A percentile compares a stretch with the other conserved stretches of the same genome.
Conservation (phyloP, 225 moss, liverwort and hornwort genomes). For the Climacium dendroides region DNA sequence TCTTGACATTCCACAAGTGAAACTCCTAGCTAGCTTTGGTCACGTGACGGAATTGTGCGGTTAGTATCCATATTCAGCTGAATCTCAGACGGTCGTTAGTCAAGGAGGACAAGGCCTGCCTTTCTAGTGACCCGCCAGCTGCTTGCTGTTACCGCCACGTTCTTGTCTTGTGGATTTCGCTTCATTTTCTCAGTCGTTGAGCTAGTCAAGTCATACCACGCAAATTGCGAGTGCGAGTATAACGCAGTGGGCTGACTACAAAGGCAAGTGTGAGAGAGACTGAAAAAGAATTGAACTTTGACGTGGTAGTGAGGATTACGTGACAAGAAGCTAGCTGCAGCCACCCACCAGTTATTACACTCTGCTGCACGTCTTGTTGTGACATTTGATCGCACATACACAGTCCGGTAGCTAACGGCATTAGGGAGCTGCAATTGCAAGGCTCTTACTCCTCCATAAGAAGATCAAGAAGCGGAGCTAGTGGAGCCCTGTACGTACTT, state of each 20-base stretch:
- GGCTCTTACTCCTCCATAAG: background rate
- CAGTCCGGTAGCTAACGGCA: background rate
- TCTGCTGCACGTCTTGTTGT: background rate
- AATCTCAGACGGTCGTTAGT: background rate
- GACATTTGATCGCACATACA: conserved; percentile 7
- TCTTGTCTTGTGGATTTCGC: background rate
- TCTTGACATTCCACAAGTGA: background rate
- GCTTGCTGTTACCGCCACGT: background rate
- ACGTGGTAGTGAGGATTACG: background rate
- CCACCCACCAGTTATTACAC: background rate
- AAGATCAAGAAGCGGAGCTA: background rate
- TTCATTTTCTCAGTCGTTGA: background rate
- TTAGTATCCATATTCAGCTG: background rate
- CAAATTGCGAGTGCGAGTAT: background rate
- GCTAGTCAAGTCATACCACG: conserved; percentile 3
- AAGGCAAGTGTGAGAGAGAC: background rate
- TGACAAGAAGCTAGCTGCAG: background rate
- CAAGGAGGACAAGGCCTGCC: background rate
- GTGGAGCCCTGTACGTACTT: background rate
- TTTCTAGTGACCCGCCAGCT: background rate
- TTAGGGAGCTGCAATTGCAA: background rate
- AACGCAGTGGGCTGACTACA: background rate
- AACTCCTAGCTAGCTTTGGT: background rate
- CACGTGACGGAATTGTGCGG: background rate
- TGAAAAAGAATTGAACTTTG: background rate